Evolutionary conservation across 371 early-diverging fungal species (phyloP), one percentile per base, ranked within the genome.

Genomic region (Zancudomyces culisetae): DNA sequence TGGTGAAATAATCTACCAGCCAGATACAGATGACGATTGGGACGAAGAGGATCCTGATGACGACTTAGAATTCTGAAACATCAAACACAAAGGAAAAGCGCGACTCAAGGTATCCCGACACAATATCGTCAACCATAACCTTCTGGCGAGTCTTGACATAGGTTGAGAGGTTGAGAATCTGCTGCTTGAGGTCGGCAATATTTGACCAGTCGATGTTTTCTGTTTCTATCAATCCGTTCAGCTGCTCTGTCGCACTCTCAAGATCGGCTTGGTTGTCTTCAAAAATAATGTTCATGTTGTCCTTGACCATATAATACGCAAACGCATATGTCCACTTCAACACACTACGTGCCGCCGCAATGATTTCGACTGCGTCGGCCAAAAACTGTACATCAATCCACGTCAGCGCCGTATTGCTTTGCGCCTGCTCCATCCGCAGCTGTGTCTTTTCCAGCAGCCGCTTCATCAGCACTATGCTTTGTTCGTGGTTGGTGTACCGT

Each of bases 311-410:
- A 61, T 92, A 97, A 67, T 83, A 97, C 1, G 93, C 95, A 64
- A 97, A 85, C 19, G 84, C 86, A 65, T 93, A 97, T 0, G 94
- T 90, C 95, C 95, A 97, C 60, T 87, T 90, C 28, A 97, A 76
- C 0, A 89, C 90, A 63, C 73, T 80, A 54, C 98, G 83, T 56
- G 90, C 81, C 52, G 80, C 68, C 13, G 85, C 75, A 15, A 95
- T 76, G 0, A 81, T 83, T 62, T 90, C 89, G 39, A 91, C 87
- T 3, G 95, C 96, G 40, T 82, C 83, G 56, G 80, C 78, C 28
- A 97, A 66, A 63, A 95, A 97, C 69, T 97, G 96, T 0, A 93
- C 95, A 70, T 97, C 94, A 60, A 97, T 97, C 98, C 98, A 97
- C 27, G 92, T 89, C 43, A 95, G 71, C 27, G 81, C 81, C 24